Percentiles rank a stretch among this genome's conserved stretches.
These are phyloP conservation scores for Tylopilus cervinicoccineus DNA, from an alignment of 768 basidiomycete genomes.

Conservation along the genomic window DNA sequence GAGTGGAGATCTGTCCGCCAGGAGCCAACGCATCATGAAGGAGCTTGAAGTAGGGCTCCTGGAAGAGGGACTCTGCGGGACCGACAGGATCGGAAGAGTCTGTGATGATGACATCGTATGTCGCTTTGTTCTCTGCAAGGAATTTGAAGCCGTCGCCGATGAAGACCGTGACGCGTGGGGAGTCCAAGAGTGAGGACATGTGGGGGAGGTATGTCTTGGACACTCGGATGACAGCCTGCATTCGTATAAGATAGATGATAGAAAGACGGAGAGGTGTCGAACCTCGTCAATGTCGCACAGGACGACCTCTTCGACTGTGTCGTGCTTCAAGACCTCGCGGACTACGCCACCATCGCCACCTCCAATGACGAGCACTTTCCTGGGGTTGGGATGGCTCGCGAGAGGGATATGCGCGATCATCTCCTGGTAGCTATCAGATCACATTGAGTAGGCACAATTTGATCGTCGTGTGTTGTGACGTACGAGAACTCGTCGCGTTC, in stretches of 20 bases:
- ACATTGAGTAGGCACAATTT: background rate
- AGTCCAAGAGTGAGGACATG: constrained; percentile 80
- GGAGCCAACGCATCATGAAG: constrained; percentile 85
- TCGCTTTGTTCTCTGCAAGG: constrained; percentile 78
- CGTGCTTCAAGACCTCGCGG: constrained; percentile 94
- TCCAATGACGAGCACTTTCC: constrained; percentile 94
- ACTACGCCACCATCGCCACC: constrained; percentile 98
- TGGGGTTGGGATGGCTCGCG: constrained; percentile 92
- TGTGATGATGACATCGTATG: constrained; percentile 97
- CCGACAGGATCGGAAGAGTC: constrained; percentile 98
- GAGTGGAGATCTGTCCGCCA: constrained; percentile 91
- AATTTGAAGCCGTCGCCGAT: constrained; percentile 98
- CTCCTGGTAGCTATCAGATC: constrained; percentile 80
- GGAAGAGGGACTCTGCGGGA: constrained; percentile 89
- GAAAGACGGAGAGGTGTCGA: constrained; percentile 1
- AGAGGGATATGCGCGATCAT: constrained; percentile 89
- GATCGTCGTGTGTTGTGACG: constrained; percentile 28
- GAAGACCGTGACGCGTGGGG: constrained; percentile 77
- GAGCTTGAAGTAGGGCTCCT: constrained; percentile 95
- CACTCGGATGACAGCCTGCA: constrained; percentile 87
- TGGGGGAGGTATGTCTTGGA: constrained; percentile 92
- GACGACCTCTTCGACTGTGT: constrained; percentile 84
- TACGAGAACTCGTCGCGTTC: constrained; percentile 99
- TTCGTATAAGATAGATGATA: background rate
- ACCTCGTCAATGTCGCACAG: constrained; percentile 98